Evolutionary conservation across 73 alveolate genomes (phyloP).

Genomic region (Symbiodinium pilosum): DNA sequence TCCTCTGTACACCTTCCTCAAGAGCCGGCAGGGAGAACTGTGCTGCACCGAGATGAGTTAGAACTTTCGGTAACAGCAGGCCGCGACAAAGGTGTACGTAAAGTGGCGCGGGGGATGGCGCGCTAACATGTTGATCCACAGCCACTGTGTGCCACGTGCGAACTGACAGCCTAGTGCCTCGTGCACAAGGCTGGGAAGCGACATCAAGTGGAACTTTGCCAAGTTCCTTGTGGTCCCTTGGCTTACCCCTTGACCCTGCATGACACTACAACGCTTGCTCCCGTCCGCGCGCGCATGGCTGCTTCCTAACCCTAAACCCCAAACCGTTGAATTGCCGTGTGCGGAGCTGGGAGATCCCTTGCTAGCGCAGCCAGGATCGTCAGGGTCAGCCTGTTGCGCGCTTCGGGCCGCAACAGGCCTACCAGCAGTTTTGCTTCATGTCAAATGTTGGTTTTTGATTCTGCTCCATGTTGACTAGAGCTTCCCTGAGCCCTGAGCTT

Average conservation of each 20-base stretch:
- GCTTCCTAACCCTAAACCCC: no score
- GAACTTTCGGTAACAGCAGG: background rate
- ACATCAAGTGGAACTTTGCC: conserved; percentile 96
- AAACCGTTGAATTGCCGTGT: no score
- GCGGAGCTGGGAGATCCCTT: background rate
- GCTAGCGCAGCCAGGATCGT: background rate
- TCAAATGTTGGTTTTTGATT: no score
- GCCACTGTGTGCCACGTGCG: no score
- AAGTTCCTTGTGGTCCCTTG: conserved; percentile 93
- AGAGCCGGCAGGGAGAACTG: conserved; percentile 83
- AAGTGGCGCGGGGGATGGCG: no score
- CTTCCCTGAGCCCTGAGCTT: no score
- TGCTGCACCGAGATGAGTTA: background rate
- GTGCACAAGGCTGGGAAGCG: conserved; percentile 40
- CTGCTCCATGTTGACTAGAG: no score
- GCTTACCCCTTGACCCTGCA: background rate
- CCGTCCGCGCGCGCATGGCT: no score
- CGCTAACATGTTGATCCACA: no score
- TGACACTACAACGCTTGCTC: no score
- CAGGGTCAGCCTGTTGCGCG: conserved; percentile 91
- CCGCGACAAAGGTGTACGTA: background rate
- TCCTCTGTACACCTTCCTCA: conserved; percentile 96
- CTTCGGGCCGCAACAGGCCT: conserved; percentile 51
- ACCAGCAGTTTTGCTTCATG: background rate
- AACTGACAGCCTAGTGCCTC: no score